Conservation (phyloP, 2,329 filamentous ascomycete genomes). For the Botrytis tulipae region DNA sequence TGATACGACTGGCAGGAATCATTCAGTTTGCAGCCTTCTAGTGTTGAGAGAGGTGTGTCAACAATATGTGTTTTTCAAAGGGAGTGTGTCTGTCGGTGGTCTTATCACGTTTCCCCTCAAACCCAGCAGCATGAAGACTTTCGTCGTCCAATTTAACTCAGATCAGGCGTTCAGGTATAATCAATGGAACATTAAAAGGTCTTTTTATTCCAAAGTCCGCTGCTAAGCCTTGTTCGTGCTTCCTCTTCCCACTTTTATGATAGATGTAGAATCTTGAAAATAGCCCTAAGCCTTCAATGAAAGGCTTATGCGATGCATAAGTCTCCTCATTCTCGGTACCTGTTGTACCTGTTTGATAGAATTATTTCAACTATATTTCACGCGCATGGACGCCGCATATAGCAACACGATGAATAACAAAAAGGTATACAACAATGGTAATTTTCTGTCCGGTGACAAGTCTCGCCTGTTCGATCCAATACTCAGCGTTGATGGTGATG, state of each 20-base stretch:
- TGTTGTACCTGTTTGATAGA: neutral
- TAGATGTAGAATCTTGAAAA: neutral
- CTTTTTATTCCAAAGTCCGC: no score
- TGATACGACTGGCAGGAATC: neutral
- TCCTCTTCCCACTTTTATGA: neutral
- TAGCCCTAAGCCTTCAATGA: neutral
- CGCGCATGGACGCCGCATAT: neutral
- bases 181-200: neutral
- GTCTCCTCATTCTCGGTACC: neutral
- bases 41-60: neutral
- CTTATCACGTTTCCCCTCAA: neutral
- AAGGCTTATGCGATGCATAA: neutral
- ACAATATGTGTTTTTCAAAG: neutral
- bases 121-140: neutral
- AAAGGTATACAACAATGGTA: neutral
- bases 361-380: neutral
- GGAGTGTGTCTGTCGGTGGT: neutral
- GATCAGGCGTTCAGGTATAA: neutral
- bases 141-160: neutral
- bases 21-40: neutral
- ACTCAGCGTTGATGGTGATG: neutral
- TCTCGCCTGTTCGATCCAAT: neutral
- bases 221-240: accelerated
- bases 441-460: neutral
- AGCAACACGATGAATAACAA: neutral